These are phyloP conservation scores for Euphrasia arctica DNA, from an alignment of 305 asterid genomes.

Conservation along the genomic window DNA sequence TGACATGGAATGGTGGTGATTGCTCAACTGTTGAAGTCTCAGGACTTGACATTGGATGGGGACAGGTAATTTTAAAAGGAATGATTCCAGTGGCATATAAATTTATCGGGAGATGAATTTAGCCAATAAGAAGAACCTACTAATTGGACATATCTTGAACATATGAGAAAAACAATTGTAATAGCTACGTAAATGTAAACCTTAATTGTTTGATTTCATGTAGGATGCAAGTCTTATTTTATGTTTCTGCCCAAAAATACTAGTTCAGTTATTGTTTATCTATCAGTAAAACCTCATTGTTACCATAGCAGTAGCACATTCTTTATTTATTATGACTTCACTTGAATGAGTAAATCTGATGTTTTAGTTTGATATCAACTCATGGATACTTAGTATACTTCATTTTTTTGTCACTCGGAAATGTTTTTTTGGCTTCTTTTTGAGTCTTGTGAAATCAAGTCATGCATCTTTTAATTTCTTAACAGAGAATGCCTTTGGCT, in stretches of 20 bases:
- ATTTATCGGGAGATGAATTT: constrained; percentile 14
- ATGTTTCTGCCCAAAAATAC: not conserved
- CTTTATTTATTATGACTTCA: not conserved
- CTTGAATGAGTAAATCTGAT: constrained; percentile 2
- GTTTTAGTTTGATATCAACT: constrained; percentile 12
- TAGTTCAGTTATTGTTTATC: not conserved
- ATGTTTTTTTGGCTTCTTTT: constrained; percentile 18
- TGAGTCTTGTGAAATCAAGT: constrained; percentile 12
- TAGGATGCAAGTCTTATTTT: not conserved
- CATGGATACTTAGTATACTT: constrained; percentile 1
- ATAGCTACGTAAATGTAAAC: not conserved
- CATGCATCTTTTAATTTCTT: constrained; percentile 23
- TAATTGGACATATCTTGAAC: constrained; percentile 5
- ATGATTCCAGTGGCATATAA: constrained; percentile 2
- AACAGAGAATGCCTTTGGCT: constrained; percentile 69
- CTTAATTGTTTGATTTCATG: not conserved
- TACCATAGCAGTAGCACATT: not conserved
- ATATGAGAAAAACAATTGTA: not conserved
- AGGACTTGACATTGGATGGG: constrained; percentile 99
- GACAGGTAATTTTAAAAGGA: constrained; percentile 62
- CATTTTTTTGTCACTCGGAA: not conserved
- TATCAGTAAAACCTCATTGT: not conserved
- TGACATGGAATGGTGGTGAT: constrained; percentile 58
- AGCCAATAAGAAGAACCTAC: not conserved
- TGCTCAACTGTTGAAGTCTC: constrained; percentile 72